These are phyloP conservation scores for Candida dajiaensis DNA, from an alignment of 805 yeast species.

Conservation along the genomic window DNA sequence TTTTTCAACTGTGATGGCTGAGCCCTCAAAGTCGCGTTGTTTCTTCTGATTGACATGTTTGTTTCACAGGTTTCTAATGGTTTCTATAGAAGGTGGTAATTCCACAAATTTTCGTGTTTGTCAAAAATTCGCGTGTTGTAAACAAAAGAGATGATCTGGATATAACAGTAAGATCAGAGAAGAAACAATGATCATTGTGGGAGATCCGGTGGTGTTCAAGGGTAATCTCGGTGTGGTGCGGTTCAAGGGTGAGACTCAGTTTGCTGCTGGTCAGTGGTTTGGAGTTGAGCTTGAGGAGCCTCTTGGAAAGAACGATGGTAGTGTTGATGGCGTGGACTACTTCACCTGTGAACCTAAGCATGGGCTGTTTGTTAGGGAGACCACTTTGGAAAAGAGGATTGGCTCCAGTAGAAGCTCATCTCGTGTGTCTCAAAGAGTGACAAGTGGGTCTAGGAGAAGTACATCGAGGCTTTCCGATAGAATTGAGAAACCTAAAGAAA, in stretches of 20 bases:
- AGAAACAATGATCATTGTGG: slow-evolving; percentile 9
- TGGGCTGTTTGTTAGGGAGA: slow-evolving; percentile 48
- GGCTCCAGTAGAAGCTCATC: background rate
- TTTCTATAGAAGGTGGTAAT: background rate
- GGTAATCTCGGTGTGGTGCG: slow-evolving; percentile 36
- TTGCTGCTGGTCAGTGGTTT: slow-evolving; percentile 67
- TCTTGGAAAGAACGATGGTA: slow-evolving; percentile 77
- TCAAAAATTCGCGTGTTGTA: background rate
- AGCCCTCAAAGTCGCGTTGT: background rate
- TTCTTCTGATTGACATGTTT: slow-evolving; percentile 7
- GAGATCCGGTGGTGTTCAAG: slow-evolving; percentile 15
- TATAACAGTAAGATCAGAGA: background rate
- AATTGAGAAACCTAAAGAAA: background rate
- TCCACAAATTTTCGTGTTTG: background rate
- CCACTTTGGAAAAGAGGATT: slow-evolving; percentile 19
- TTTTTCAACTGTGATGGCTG: slow-evolving; percentile 39
- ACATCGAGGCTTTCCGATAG: background rate
- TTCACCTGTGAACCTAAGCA: slow-evolving; percentile 52
- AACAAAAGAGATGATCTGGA: background rate
- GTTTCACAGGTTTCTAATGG: slow-evolving; percentile 2
- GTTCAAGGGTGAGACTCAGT: slow-evolving; percentile 47
- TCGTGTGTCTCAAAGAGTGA: background rate
- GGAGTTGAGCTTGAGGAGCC: slow-evolving; percentile 78
- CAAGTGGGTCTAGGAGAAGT: background rate
- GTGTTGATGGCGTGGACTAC: slow-evolving; percentile 51